Evolutionary conservation across 352 stramenopile genomes (phyloP).

Genomic region (Stramenopiles sp.): DNA sequence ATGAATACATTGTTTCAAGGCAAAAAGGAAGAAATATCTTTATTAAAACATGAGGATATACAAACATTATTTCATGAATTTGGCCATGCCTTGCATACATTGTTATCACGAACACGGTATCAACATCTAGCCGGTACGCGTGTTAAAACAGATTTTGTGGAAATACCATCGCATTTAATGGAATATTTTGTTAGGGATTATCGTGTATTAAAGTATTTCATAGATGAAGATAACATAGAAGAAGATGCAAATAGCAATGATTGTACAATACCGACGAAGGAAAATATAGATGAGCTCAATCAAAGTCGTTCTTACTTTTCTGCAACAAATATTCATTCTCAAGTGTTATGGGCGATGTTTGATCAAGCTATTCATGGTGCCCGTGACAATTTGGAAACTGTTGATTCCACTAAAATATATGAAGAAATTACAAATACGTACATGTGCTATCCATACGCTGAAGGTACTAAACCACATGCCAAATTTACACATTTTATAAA

Average conservation of each 20-base stretch:
- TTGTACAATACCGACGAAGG: slow-evolving; percentile 23
- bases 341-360: background rate
- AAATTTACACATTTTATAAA: slow-evolving; percentile 53
- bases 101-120: slow-evolving; percentile 81
- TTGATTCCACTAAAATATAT: background rate
- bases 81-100: slow-evolving; percentile 85
- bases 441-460: slow-evolving; percentile 28
- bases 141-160: slow-evolving; percentile 77
- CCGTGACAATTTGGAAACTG: background rate
- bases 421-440: background rate
- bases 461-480: slow-evolving; percentile 47
- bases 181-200: slow-evolving; percentile 87
- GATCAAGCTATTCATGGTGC: background rate
- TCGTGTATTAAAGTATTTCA: slow-evolving; percentile 53
- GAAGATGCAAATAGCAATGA: slow-evolving; percentile 40
- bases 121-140: slow-evolving; percentile 88
- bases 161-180: slow-evolving; percentile 83
- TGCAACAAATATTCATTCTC: background rate
- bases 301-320: slow-evolving; percentile 39
- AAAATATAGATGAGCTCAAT: slow-evolving; percentile 38
- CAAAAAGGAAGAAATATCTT: slow-evolving; percentile 16
- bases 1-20: slow-evolving; percentile 10
- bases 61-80: slow-evolving; percentile 96
- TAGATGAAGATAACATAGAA: slow-evolving; percentile 48
- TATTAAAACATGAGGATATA: slow-evolving; percentile 67